Evolutionary conservation across 768 basidiomycete genomes (phyloP).

Genomic region (Pisolithus orientalis): DNA sequence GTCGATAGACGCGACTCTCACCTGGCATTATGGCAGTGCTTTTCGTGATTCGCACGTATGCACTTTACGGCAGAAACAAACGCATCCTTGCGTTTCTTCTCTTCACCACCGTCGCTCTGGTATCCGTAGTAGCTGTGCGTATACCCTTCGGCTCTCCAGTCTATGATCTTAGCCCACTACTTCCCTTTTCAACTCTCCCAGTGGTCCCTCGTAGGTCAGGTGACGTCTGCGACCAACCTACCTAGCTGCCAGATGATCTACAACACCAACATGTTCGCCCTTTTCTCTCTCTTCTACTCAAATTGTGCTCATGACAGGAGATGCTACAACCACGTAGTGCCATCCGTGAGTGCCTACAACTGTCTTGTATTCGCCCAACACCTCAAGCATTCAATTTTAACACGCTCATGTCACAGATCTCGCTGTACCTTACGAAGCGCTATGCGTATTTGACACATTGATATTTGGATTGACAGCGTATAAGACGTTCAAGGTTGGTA

Average conservation of each 20-base stretch:
- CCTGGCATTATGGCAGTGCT: slow-evolving; percentile 26
- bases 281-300: not conserved
- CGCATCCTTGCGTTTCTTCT: slow-evolving; percentile 33
- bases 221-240: slow-evolving; percentile 11
- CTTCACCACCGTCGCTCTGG: slow-evolving; percentile 25
- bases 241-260: slow-evolving; percentile 23
- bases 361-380: not conserved
- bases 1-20: not conserved
- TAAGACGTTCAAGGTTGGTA: slow-evolving; percentile 36
- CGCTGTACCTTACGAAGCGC: slow-evolving; percentile 42
- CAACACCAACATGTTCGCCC: slow-evolving; percentile 1
- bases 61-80: slow-evolving; percentile 39
- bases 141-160: not conserved
- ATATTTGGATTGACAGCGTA: slow-evolving; percentile 43
- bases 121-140: slow-evolving; percentile 32
- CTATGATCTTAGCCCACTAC: not conserved
- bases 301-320: not conserved
- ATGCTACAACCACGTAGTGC: slow-evolving; percentile 1
- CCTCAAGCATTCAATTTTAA: not conserved
- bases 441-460: slow-evolving; percentile 43
- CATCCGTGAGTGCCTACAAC: not conserved
- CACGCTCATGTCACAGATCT: slow-evolving; percentile 12
- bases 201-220: slow-evolving; percentile 41
- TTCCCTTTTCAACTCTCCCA: slow-evolving; percentile 8
- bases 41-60: slow-evolving; percentile 43